These are phyloP conservation scores for Pseudogymnoascus sp. DNA, from an alignment of 2,329 filamentous ascomycete genomes.

Conservation along the genomic window DNA sequence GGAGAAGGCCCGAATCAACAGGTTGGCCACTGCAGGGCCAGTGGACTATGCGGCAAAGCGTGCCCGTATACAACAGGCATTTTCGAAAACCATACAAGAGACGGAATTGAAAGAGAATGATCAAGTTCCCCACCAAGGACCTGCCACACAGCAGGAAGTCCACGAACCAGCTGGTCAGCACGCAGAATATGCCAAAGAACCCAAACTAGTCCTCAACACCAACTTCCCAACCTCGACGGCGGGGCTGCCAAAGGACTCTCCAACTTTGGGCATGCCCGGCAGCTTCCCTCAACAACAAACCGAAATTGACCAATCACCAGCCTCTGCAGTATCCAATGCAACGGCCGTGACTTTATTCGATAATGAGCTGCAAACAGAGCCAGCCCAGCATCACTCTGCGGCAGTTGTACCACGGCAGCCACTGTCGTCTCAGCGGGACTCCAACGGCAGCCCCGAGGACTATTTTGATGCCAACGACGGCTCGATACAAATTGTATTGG, in stretches of 20 bases:
- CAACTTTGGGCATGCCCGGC: conserved; percentile 58
- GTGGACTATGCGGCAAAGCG: conserved; percentile 80
- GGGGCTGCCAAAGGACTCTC: conserved; percentile 42
- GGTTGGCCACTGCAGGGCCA: conserved; percentile 56
- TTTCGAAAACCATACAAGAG: conserved; percentile 74
- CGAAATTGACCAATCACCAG: conserved; percentile 41
- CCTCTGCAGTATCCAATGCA: conserved; percentile 49
- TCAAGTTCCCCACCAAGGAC: neutral
- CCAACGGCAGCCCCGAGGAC: conserved; percentile 10
- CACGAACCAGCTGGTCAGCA: neutral
- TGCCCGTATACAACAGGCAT: conserved; percentile 75
- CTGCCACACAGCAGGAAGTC: neutral
- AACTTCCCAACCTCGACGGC: conserved; percentile 14
- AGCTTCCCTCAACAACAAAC: conserved; percentile 40
- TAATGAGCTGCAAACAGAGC: conserved; percentile 58
- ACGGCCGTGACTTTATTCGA: conserved; percentile 66
- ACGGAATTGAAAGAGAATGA: conserved; percentile 46
- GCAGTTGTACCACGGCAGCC: conserved; percentile 16
- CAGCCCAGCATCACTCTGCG: conserved; percentile 24
- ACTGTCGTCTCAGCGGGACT: conserved; percentile 18
- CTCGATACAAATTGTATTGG: conserved; percentile 24
- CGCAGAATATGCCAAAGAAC: neutral
- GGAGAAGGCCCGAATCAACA: conserved; percentile 30
- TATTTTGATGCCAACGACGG: conserved; percentile 13
- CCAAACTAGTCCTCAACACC: conserved; percentile 8